Base-by-base conservation (phyloP, 73 alveolate species). In the Paramecium octaurelia region DNA sequence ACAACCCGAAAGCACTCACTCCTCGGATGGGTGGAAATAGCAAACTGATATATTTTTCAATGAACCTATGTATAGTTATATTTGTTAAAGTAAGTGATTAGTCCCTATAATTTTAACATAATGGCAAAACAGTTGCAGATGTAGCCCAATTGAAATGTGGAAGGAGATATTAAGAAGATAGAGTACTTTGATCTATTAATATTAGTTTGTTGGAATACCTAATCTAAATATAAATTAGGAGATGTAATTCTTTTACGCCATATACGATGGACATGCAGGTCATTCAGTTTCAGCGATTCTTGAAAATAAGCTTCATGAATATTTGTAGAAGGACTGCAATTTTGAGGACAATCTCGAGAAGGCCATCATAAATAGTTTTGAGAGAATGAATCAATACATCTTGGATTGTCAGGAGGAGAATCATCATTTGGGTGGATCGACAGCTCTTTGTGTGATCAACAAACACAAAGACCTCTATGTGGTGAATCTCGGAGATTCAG, bases 211-310 rank as follows among this genome's bases (percentile, higher is more conserved):
- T 7, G 91, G 77, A 24, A 80, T 80, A 20, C 76, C 76, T 18
- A 46, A 80, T 48, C 75, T 80, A 7, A 46, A 46, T 27, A 2
- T 43, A 34, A 38, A 35, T 18, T 24, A 75, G 21, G 21, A 80
- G 24, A 24, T 6, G 2, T 46, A 43, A 24, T 80, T 80, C 24
- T 80, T 80, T 80, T 80, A 80, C 27, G 91, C 91, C n/a, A 43
- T 80, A 11, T 80, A 44, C 44, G 91, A 80, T 43, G 91, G 91
- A 11, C 91, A 80, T 46, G 91, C 64, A 7, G 91, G 91, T 2
- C 48, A 23, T 42, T 23, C 70, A n/a, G 91, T 80, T 23, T 80
- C 91, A 40, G 29, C 76, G 12, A 42, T 80, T 3, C 46, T 80
- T 9, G 70, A 42, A 21, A 80, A 80, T 10, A 18, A 80, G 16